A percentile compares a stretch with the other conserved stretches of the same genome.
phyloP scores from a whole-genome alignment of 768 basidiomycete species.

The Termitomyces eurrhizus region DNA sequence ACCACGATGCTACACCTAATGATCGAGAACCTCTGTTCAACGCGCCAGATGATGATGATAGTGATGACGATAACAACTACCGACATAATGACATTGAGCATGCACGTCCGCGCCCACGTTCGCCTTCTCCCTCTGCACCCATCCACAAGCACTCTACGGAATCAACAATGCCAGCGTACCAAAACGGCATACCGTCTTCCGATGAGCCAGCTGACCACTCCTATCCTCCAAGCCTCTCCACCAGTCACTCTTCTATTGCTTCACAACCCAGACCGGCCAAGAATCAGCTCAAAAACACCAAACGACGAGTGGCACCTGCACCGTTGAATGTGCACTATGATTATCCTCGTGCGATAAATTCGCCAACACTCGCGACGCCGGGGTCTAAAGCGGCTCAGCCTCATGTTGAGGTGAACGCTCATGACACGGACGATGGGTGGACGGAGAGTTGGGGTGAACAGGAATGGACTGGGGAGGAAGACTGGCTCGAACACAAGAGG shows the following conservation, averaged over 20 bases:
- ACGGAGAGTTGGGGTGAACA: constrained; percentile 49
- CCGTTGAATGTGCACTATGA: constrained; percentile 33
- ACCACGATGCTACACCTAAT: constrained; percentile 32
- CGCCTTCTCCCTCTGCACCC: constrained; percentile 24
- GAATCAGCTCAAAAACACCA: constrained; percentile 34
- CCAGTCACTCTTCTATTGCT: constrained; percentile 35
- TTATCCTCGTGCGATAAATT: constrained; percentile 32
- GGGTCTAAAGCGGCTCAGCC: constrained; percentile 13
- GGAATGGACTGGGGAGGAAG: constrained; percentile 32
- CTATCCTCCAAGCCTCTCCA: constrained; percentile 58
- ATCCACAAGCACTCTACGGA: constrained; percentile 21
- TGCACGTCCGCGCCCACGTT: constrained; percentile 29
- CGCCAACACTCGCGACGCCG: constrained; percentile 16
- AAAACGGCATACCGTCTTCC: constrained; percentile 31
- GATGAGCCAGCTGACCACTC: constrained; percentile 42
- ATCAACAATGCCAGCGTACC: constrained; percentile 30
- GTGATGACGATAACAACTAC: constrained; percentile 32
- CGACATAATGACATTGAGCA: constrained; percentile 43
- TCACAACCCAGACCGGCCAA: constrained; percentile 28
- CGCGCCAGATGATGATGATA: constrained; percentile 48
- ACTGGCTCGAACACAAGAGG: constrained; percentile 23
- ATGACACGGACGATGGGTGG: constrained; percentile 31
- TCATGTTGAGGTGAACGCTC: constrained; percentile 7
- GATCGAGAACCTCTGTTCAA: constrained; percentile 65
- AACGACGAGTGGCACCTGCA: constrained; percentile 37